These are phyloP conservation scores for Paxillus rubicundulus DNA, from an alignment of 768 basidiomycete species.

Conservation along the genomic window DNA sequence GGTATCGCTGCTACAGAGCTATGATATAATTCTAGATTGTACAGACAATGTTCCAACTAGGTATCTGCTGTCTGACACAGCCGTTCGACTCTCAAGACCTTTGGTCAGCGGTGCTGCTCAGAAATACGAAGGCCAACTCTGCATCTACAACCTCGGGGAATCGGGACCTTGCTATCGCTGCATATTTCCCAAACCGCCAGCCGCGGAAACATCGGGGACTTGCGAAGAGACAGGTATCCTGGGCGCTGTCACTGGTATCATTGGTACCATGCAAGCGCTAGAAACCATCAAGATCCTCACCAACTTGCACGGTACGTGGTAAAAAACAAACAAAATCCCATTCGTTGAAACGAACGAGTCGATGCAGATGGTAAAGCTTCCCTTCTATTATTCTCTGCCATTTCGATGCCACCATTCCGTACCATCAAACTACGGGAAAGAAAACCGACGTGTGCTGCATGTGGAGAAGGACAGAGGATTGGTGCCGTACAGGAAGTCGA, in stretches of 20 bases:
- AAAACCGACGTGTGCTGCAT: conserved; percentile 71
- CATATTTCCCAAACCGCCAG: conserved; percentile 80
- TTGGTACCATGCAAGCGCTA: conserved; percentile 86
- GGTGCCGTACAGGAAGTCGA: conserved; percentile 57
- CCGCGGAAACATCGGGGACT: conserved; percentile 58
- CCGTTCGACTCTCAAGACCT: conserved; percentile 71
- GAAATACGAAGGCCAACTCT: conserved; percentile 78
- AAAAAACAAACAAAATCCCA: not conserved
- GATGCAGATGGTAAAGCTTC: conserved; percentile 55
- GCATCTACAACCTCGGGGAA: conserved; percentile 64
- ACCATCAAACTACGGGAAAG: conserved; percentile 76
- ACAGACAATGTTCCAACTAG: conserved; percentile 92
- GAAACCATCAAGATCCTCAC: conserved; percentile 81
- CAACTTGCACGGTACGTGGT: conserved; percentile 57
- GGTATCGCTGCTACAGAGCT: conserved; percentile 51
- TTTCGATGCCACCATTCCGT: conserved; percentile 71
- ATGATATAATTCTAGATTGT: conserved; percentile 86
- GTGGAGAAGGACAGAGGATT: conserved; percentile 53
- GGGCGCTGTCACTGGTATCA: conserved; percentile 85
- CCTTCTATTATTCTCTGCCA: conserved; percentile 72
- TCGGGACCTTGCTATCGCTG: conserved; percentile 92
- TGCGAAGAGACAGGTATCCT: conserved; percentile 90
- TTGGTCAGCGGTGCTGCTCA: conserved; percentile 94
- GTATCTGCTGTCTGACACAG: conserved; percentile 87
- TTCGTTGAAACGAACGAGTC: conserved; percentile 3